Base-by-base conservation (phyloP, 768 basidiomycete genomes). In the Macrolepiota albuminosa region DNA sequence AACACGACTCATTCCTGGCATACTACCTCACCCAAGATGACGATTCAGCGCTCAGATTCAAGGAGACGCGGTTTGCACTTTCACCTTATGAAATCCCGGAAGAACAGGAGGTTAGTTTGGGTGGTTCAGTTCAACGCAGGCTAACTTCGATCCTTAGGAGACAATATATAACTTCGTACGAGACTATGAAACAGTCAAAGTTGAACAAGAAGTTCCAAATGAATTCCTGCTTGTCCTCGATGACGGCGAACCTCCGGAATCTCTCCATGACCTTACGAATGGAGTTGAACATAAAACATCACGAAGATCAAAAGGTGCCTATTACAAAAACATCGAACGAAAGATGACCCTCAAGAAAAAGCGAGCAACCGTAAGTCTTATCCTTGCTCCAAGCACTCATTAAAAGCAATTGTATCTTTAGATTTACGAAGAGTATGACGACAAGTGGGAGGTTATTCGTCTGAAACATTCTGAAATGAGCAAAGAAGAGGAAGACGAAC, bases 331-430 rank as follows among this genome's bases (percentile, higher is more conserved):
- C 68, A 91, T 94, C 56, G 90, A 92, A 73, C 84, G 91, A 49
- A 93, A 93, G 74, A 93, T 93, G 86, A 78, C 84, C 26, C 76
- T 94, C 45, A 93, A 93, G 73, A 93, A 92, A 77, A 91, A 86
- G 71, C 84, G 92, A 8, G 83, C 82, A 18, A 89, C 90, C 69
- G 91, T 92, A 62, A 71, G 83, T 77, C 39, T 34, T 47, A 6
- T n/a, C 45, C 13, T 49, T 49, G 18, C 40, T 57, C 24, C 43
- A 36, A 58, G 21, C 53, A 60, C 14, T 60, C 49, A 14, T 24
- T 66, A 21, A 66, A 4, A 14, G n/a, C 49, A 21, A 54, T 40
- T 26, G 3, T 26, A 6, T 13, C 24, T 31, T 11, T 68, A 91
- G 88, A 78, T 76, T 34, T 84, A 85, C 69, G 89, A 93, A 60